Evolutionary conservation across 2,329 filamentous ascomycete species (phyloP).

Genomic region (Tricladium varicosporioides): DNA sequence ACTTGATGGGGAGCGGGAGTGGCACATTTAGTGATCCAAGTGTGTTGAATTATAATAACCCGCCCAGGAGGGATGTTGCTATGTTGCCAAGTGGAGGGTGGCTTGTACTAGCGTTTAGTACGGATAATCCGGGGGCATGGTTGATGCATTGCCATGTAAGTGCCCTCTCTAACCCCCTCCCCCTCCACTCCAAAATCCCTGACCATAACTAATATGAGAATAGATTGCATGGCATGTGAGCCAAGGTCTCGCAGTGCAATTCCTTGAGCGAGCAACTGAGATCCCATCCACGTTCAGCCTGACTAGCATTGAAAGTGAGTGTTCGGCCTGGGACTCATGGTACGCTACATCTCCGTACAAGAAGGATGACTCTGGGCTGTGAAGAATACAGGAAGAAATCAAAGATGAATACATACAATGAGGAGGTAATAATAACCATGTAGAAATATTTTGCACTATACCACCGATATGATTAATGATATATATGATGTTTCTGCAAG

Average conservation of each 20-base stretch:
- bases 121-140: constrained; percentile 50
- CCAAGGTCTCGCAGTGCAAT: constrained; percentile 19
- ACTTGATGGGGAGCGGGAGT: constrained; percentile 42
- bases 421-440: too few relatives aligned
- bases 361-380: constrained; percentile 11
- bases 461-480: too few relatives aligned
- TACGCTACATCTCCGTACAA: not conserved
- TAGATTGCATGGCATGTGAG: constrained; percentile 17
- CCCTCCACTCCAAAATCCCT: too few relatives aligned
- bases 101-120: constrained; percentile 49
- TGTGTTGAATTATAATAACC: constrained; percentile 41
- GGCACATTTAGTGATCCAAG: constrained; percentile 45
- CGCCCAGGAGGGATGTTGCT: constrained; percentile 48
- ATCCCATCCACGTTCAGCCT: not conserved
- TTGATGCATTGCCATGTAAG: constrained; percentile 46
- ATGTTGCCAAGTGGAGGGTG: constrained; percentile 44
- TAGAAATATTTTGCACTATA: too few relatives aligned
- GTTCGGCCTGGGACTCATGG: constrained; percentile 9
- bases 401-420: too few relatives aligned
- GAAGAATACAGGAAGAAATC: not conserved
- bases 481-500: too few relatives aligned
- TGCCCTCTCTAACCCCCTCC: not conserved
- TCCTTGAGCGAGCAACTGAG: constrained; percentile 15
- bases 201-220: not conserved
- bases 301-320: not conserved